A percentile compares a stretch with the other conserved stretches of the same genome.
Conservation (phyloP, 2,329 filamentous ascomycete genomes). For the Fusarium austroafricanum region DNA sequence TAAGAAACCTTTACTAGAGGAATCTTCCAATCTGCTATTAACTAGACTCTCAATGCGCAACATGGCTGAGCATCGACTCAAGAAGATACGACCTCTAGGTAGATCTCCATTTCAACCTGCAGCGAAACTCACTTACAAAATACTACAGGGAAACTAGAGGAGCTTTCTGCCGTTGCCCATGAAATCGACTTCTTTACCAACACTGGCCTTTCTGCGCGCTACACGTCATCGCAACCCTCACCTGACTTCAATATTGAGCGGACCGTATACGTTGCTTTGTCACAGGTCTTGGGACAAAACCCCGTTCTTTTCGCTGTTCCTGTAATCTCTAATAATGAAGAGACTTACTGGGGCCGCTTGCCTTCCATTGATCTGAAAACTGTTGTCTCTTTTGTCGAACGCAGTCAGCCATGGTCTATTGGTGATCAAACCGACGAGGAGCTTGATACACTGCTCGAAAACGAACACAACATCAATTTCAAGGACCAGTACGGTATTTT, state of each 20-base stretch:
- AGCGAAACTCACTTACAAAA: not conserved
- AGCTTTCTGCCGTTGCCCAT: conserved; percentile 2
- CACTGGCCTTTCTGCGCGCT: conserved; percentile 6
- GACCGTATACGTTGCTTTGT: not conserved
- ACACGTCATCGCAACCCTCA: not conserved
- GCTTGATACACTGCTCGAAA: conserved; percentile 10
- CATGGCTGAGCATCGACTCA: not conserved
- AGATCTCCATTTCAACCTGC: not conserved
- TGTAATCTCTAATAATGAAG: not conserved
- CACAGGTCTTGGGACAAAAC: not conserved
- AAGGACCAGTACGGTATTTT: not conserved
- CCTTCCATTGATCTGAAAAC: not conserved
- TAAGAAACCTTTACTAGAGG: no score
- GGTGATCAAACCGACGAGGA: not conserved
- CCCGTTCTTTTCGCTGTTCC: conserved; percentile 1
- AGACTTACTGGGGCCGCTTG: not conserved
- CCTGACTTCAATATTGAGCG: not conserved
- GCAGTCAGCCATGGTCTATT: not conserved
- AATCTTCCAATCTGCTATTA: no score
- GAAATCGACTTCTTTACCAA: conserved; percentile 12
- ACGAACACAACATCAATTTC: conserved; percentile 8
- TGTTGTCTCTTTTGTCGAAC: not conserved
- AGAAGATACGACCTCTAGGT: conserved; percentile 10
- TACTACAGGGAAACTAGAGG: not conserved
- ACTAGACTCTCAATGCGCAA: not conserved